Evolutionary conservation across 2,329 filamentous ascomycete species (phyloP).

Genomic region (Scytalidium lignicola): DNA sequence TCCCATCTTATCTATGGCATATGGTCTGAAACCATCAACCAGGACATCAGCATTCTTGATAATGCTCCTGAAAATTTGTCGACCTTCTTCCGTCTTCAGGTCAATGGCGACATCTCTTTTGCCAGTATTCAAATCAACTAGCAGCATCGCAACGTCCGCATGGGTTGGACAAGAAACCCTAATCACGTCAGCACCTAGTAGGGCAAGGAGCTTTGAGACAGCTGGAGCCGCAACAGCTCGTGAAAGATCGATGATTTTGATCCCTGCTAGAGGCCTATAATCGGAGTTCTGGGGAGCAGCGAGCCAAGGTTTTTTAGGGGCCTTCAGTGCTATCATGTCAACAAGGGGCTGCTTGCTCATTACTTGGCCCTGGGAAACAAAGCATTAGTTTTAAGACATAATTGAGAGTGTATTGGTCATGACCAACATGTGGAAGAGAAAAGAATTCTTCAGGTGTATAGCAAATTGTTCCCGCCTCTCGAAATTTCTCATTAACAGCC

Average conservation of each 20-base stretch:
- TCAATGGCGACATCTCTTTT: slow-evolving; percentile 42
- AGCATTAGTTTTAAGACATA: neutral
- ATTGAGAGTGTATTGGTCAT: neutral
- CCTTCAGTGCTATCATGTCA: neutral
- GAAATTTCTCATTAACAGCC: neutral
- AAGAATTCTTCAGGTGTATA: neutral
- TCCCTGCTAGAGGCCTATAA: slow-evolving; percentile 10
- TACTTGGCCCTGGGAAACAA: neutral
- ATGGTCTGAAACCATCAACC: slow-evolving; percentile 45
- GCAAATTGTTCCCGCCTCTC: neutral
- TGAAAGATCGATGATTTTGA: slow-evolving; percentile 31
- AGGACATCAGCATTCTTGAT: slow-evolving; percentile 46
- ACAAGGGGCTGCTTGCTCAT: neutral
- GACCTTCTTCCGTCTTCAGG: slow-evolving; percentile 36
- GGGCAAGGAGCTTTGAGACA: slow-evolving; percentile 22
- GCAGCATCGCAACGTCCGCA: slow-evolving; percentile 30
- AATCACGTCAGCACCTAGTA: slow-evolving; percentile 40
- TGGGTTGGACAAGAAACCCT: slow-evolving; percentile 37
- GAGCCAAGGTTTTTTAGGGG: too few species aligned
- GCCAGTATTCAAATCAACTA: slow-evolving; percentile 32
- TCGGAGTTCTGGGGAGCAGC: slow-evolving; percentile 34
- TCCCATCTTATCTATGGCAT: slow-evolving; percentile 33
- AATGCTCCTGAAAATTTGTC: slow-evolving; percentile 33
- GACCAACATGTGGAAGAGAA: neutral
- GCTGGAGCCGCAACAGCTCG: slow-evolving; percentile 39